Evolutionary conservation across 2,329 filamentous ascomycete genomes (phyloP).

Genomic region (Mollisia scopiformis): DNA sequence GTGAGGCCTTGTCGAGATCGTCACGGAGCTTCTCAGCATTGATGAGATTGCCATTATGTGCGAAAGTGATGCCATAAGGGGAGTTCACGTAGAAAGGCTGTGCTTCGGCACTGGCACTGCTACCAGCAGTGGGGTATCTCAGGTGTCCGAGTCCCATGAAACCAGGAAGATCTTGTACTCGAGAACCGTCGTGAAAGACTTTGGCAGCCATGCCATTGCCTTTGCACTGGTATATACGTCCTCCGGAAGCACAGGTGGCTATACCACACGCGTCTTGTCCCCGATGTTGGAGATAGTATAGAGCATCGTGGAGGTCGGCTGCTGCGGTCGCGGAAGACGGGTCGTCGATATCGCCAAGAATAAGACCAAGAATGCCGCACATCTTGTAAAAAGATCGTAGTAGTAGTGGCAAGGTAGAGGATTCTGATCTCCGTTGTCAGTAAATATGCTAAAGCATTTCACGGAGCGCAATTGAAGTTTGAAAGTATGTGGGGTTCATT

Average conservation of each 20-base stretch:
- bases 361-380: conserved; percentile 65
- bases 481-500: conserved; percentile 25
- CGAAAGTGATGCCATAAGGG: conserved; percentile 80
- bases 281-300: conserved; percentile 73
- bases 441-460: conserved; percentile 2
- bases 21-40: conserved; percentile 69
- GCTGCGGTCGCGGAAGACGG: conserved; percentile 54
- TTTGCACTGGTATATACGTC: conserved; percentile 87
- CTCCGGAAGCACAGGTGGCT: conserved; percentile 72
- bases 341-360: conserved; percentile 58
- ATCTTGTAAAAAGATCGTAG: conserved; percentile 41
- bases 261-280: conserved; percentile 91
- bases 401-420: not conserved
- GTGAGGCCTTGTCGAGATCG: conserved; percentile 47
- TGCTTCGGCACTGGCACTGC: conserved; percentile 80
- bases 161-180: conserved; percentile 75
- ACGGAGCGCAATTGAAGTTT: not conserved
- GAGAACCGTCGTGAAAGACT: conserved; percentile 80
- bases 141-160: conserved; percentile 88
- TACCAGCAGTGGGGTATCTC: conserved; percentile 88
- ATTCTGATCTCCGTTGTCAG: conserved; percentile 16
- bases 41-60: conserved; percentile 89
- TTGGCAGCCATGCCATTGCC: conserved; percentile 85
- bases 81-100: conserved; percentile 93
- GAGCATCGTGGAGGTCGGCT: conserved; percentile 69